Base-by-base conservation (phyloP, 2,329 filamentous ascomycete genomes). In the Didymella arachidicola region DNA sequence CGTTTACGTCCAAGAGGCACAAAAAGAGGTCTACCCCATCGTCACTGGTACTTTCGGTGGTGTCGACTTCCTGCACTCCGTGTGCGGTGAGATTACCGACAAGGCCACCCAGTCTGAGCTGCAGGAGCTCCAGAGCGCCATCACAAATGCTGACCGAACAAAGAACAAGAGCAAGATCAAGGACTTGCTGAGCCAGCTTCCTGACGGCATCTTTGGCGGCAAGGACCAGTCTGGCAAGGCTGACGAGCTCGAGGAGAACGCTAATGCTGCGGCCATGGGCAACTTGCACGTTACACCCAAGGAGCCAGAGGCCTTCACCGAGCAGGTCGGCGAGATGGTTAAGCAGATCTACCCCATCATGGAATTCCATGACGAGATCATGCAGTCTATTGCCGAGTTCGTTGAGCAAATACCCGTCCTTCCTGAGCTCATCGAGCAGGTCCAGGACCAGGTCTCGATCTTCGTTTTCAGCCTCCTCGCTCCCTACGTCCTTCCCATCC, bases 1-100 rank as follows among this genome's bases (percentile, higher is more conserved):
- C 71, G 81, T 97, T 27, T 81, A 86, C 44, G 83, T 97, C 27
- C 81, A 84, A 32, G 92, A 90, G 43, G 89, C 86, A 57, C 82
- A 83, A 22, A 73, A 82, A 32, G 72, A 83, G 4, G 91, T 97
- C 60, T 97, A 90, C 69, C 93, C 93, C 7, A 81, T 94, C 61
- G 85, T 96, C 43, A 97, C 93, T 1, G 93, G 94, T 59, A 97
- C 93, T 7, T 97, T 97, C 77, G 93, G 93, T 61, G 93, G 93
- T 63, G 93, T 97, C 14, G 94, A 97, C 72, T 97, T 97, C 79
- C 81, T 97, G 60, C 92, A 96, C 80, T 95, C 91, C 1, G 93
- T 96, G 29, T 91, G 87, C 65, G 86, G 86, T 53, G 86, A 88
- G 67, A 87, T 97, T 50, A 90, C 89, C 38, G 93, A 97, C 78